Base-by-base conservation (phyloP, 164 flowering plant genomes). In the Litsea cubeba region DNA sequence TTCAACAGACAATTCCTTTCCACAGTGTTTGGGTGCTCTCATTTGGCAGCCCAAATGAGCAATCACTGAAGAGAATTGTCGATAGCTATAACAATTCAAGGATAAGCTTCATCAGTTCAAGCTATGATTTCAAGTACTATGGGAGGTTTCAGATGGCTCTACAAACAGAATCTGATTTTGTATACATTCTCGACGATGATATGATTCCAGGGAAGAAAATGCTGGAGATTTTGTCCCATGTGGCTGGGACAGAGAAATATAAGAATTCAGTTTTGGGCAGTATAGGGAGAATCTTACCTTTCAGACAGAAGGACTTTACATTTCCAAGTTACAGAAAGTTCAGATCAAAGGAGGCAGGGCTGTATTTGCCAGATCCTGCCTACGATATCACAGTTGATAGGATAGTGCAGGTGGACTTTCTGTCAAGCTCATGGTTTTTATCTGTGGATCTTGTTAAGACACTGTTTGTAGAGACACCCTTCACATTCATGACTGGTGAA, bases 81-180 rank as follows among this genome's bases (percentile, higher is more conserved):
- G 90, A 90, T 0, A 90, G 96, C 81, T 91, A 95, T 69, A 95
- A 95, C 50, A 82, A 93, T 73, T 77, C 95, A 4, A 86, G 88
- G 71, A 93, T 95, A 77, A 95, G 98, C 79, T 93, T 95, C 84
- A 81, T 92, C 23, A 88, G 94, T 50, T 95, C 99, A 25, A 88
- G 84, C 79, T 90, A 95, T 64, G 99, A 95, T 76, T 95, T 93
- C 80, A 95, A 95, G 85, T 95, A 95, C 81, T 93, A 89, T 58
- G 99, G 99, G 40, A 87, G 99, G 82, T 95, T 95, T 72, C 99
- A 95, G 74, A 88, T 95, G 94, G 99, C 99, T 3, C 75, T 95
- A 30, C 99, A 95, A 75, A 91, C 95, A 3, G 97, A 95, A 73
- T 85, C 96, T 0, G 98, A 93, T 79, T 89, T 89, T 7, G 91